Percentiles rank a stretch among this genome's conserved stretches.
Conservation (phyloP, 805 yeast genomes). For the Candida orba region DNA sequence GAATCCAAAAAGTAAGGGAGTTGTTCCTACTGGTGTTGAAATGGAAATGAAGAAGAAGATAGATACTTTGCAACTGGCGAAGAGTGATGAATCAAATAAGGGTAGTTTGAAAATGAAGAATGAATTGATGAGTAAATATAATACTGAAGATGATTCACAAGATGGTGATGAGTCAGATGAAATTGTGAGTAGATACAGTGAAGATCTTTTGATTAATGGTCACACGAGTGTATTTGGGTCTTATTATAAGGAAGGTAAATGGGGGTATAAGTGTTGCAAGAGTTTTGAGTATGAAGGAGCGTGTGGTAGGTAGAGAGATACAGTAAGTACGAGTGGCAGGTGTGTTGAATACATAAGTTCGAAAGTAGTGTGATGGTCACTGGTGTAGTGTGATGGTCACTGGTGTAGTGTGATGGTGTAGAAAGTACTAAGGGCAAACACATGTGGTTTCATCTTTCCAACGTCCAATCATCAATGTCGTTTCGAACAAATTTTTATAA, state of each 20-base stretch:
- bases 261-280: conserved; percentile 41
- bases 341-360: no score
- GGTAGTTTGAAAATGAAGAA: conserved; percentile 25
- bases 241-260: conserved; percentile 32
- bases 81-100: conserved; percentile 1
- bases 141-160: conserved; percentile 17
- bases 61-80: no score
- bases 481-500: no score
- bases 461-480: no score
- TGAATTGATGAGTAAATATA: conserved; percentile 33
- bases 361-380: no score
- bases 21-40: no score
- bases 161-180: conserved; percentile 6
- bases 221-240: conserved; percentile 39
- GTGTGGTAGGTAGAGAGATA: conserved; percentile 19
- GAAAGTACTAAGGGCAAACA: no score
- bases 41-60: no score
- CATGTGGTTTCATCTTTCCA: no score
- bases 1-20: conserved; percentile 20
- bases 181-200: conserved; percentile 25
- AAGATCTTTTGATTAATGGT: conserved; percentile 31
- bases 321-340: neutral
- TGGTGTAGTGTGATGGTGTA: no score
- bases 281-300: conserved; percentile 26
- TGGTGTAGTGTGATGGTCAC: no score